phyloP scores from a whole-genome alignment of 192 early-diverging fungal species.

The Coemansia sp. region DNA sequence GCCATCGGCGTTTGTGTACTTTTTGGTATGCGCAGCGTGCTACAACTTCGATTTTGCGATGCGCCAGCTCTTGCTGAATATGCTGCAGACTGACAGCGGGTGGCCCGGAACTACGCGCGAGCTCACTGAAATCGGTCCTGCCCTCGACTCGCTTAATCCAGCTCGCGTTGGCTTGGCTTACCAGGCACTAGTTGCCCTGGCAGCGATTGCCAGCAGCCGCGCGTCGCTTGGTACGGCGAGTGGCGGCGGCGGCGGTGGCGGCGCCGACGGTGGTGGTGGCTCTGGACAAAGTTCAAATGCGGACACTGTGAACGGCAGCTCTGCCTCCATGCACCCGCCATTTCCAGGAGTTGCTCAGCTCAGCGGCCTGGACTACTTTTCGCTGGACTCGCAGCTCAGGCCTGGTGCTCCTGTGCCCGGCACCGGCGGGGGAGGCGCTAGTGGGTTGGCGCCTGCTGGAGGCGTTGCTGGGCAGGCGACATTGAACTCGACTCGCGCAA shows the following conservation, averaged over 20 bases:
- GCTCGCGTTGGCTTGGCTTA: slow-evolving; percentile 48
- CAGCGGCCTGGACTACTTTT: slow-evolving; percentile 45
- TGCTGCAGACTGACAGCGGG: slow-evolving; percentile 54
- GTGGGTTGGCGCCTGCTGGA: background rate
- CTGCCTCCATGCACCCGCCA: slow-evolving; percentile 17
- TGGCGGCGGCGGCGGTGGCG: background rate
- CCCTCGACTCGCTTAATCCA: slow-evolving; percentile 51
- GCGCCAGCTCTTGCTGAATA: slow-evolving; percentile 42
- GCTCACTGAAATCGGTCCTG: slow-evolving; percentile 38
- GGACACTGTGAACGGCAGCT: background rate
- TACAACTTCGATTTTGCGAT: slow-evolving; percentile 56
- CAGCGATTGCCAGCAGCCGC: slow-evolving; percentile 37
- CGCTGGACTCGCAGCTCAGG: background rate
- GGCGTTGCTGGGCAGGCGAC: background rate
- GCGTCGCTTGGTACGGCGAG: background rate
- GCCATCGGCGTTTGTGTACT: slow-evolving; percentile 50
- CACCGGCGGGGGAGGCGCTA: background rate
- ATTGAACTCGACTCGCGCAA: background rate
- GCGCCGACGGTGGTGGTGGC: background rate
- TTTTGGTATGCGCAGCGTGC: slow-evolving; percentile 54
- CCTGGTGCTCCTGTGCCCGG: background rate
- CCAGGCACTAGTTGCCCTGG: slow-evolving; percentile 50
- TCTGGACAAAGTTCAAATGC: background rate
- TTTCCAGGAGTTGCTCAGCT: slow-evolving; percentile 51
- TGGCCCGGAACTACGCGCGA: slow-evolving; percentile 53